phyloP scores from a whole-genome alignment of 768 basidiomycete genomes.

The Suillus lakei region DNA sequence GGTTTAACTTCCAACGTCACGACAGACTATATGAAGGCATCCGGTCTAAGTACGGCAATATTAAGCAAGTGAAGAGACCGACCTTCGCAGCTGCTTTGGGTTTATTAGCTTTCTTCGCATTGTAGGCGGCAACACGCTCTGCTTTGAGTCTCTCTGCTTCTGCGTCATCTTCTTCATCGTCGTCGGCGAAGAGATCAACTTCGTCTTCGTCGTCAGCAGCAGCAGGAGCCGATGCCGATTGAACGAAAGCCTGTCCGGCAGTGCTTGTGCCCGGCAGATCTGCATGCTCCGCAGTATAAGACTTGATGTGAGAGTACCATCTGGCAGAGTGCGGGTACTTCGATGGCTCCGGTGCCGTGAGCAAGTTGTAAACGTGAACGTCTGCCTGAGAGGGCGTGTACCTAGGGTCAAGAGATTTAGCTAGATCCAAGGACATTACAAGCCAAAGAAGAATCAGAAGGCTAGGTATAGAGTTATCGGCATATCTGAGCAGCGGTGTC shows the following conservation, averaged over 20 bases:
- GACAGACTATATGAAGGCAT: constrained; percentile 70
- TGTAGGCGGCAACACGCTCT: constrained; percentile 92
- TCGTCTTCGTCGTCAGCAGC: constrained; percentile 55
- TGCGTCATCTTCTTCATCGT: constrained; percentile 80
- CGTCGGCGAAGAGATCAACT: constrained; percentile 84
- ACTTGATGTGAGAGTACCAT: constrained; percentile 96
- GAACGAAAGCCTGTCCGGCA: constrained; percentile 76
- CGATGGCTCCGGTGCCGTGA: constrained; percentile 68
- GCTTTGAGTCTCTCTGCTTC: constrained; percentile 89
- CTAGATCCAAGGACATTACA: constrained; percentile 12
- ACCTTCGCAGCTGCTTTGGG: constrained; percentile 90
- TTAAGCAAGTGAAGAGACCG: constrained; percentile 17
- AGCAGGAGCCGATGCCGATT: constrained; percentile 50
- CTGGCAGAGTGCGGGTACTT: constrained; percentile 76
- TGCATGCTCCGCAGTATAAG: constrained; percentile 78
- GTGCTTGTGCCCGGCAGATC: constrained; percentile 85
- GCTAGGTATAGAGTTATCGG: constrained; percentile 75
- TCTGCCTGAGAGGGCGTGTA: constrained; percentile 94
- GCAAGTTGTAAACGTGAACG: constrained; percentile 86
- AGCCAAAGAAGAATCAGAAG: constrained; percentile 57
- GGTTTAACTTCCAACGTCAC: constrained; percentile 99
- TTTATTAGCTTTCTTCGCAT: constrained; percentile 91
- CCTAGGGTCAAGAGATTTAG: constrained; percentile 44
- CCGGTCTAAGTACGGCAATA: constrained; percentile 11
- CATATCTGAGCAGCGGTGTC: constrained; percentile 84